Percentiles rank a stretch among this genome's conserved stretches.
Evolutionary conservation across 371 early-diverging fungal species (phyloP).

Genomic region (Conidiobolus incongruus): DNA sequence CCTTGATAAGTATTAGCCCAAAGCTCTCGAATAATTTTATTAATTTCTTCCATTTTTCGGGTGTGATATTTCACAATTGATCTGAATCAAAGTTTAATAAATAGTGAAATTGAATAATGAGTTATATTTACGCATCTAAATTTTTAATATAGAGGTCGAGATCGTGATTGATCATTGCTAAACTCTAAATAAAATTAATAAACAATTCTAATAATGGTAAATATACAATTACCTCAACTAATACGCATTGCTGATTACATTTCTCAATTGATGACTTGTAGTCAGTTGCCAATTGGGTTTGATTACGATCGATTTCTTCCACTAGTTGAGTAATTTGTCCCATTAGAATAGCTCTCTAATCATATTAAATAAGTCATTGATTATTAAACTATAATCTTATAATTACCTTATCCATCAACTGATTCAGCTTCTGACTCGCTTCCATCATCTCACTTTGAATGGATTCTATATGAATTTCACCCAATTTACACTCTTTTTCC

Average conservation of each 20-base stretch:
- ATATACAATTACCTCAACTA: slow-evolving; percentile 16
- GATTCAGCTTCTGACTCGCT: no score
- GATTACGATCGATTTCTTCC: slow-evolving; percentile 26
- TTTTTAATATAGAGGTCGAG: slow-evolving; percentile 70
- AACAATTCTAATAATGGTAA: no score
- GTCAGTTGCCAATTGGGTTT: slow-evolving; percentile 41
- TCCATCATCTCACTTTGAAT: no score
- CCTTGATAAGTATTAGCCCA: slow-evolving; percentile 97
- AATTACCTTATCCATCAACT: no score
- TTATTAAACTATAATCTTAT: no score
- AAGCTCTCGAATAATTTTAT: slow-evolving; percentile 86
- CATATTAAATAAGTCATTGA: not conserved
- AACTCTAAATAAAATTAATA: slow-evolving; percentile 23
- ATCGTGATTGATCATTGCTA: slow-evolving; percentile 55
- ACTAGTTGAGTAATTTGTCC: slow-evolving; percentile 79
- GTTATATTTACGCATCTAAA: slow-evolving; percentile 37
- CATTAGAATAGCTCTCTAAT: slow-evolving; percentile 36
- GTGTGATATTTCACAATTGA: slow-evolving; percentile 93
- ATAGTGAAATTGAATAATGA: not conserved
- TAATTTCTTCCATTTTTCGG: slow-evolving; percentile 94
- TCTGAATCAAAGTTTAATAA: slow-evolving; percentile 9
- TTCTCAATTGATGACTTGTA: slow-evolving; percentile 51
- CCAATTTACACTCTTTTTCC: no score
- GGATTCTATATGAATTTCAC: no score
- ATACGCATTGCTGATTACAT: slow-evolving; percentile 34